Evolutionary conservation across 2,329 filamentous ascomycete species (phyloP), one percentile per base, ranked within the genome.

Genomic region (Pleoardoris graminearum): DNA sequence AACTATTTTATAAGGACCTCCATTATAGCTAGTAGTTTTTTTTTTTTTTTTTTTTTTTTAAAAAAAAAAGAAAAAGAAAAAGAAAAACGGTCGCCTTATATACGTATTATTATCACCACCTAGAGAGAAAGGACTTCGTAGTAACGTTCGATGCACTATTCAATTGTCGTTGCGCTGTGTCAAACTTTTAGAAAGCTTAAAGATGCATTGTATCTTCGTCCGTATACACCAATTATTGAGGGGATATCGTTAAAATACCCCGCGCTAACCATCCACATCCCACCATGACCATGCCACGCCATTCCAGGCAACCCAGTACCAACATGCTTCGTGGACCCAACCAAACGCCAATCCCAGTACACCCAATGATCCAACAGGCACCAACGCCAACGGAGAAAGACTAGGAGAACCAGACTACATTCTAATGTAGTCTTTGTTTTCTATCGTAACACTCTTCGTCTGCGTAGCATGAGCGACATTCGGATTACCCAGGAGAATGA

Each of bases 401-500:
- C 25, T 25, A 19, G 16, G 10, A 4, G 4, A 19, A 30, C 11
- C 16, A 21, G 16, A 25, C 43, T 46, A 46, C 22, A 12, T 35
- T 30, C 29, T 22, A 14, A 72, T 60, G 54, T 80, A 81, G 48
- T 81, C 76, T 55, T 75, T 74, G 60, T 81, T 81, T 58, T 81
- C 79, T 21, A 81, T 75, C 11, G 78, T 80, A 1, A 80, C 79
- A 66, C 77, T 80, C 69, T 80, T 80, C 17, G 79, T 81, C 78
- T 80, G 59, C n/a, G 8, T n/a, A 30, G 23, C 37, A 21, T 69
- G 50, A 67, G 62, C 33, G 17, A 35, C 19, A 16, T 30, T n/a
- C 14, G 19, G 11, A 43, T 1, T 11, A 17, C 1, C 21, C 27
- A 30, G 35, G 6, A 17, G 29, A 29, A 35, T 16, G 41, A 45